These are phyloP conservation scores for Oxytropis ochrocephala DNA, from an alignment of 306 rosid genomes.

Conservation along the genomic window DNA sequence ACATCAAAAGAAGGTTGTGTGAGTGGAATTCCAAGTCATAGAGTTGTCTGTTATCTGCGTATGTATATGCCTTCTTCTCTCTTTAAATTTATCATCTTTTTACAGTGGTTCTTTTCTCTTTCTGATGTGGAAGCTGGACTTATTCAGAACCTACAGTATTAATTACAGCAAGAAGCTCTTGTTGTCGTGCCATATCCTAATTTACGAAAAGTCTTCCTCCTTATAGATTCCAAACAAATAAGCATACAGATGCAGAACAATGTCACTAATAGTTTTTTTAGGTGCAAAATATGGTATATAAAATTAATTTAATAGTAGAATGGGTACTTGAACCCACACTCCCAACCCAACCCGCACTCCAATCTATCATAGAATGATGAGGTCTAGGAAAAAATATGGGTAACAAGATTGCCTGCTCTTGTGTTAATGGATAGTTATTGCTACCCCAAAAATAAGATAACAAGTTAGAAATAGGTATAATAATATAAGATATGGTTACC, in stretches of 20 bases:
- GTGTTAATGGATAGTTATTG: no score
- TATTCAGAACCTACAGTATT: neutral
- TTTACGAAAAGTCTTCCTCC: conserved; percentile 8
- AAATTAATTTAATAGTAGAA: no score
- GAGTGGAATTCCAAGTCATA: conserved; percentile 63
- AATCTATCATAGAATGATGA: no score
- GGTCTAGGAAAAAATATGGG: no score
- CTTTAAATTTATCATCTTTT: neutral
- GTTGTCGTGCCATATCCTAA: neutral
- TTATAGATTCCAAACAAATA: neutral
- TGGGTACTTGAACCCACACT: no score
- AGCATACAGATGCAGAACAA: neutral
- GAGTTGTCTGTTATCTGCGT: conserved; percentile 25
- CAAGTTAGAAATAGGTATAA: no score
- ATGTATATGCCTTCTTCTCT: neutral
- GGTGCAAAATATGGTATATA: no score
- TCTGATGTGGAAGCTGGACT: neutral
- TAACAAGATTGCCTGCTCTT: no score
- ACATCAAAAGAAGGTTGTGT: conserved; percentile 28
- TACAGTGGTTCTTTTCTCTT: neutral
- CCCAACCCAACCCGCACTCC: no score
- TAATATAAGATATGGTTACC: no score
- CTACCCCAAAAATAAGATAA: no score
- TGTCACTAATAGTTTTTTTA: neutral
- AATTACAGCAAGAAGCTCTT: neutral